Base-by-base conservation (phyloP, 139 green algal species). In the Chlamydomonas schloesseri region DNA sequence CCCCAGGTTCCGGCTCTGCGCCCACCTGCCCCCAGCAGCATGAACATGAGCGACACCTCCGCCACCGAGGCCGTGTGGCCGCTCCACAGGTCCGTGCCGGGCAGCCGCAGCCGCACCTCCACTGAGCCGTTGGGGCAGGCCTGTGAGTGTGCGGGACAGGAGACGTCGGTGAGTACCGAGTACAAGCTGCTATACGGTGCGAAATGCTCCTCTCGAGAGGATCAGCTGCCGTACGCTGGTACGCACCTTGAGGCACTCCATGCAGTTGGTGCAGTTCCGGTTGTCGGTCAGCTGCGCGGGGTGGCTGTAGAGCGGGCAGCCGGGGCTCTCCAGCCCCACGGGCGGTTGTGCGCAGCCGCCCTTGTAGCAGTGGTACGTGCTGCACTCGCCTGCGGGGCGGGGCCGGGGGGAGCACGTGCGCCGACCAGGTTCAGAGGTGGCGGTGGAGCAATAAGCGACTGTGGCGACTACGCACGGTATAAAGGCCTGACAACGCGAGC, bases 291-390 rank as follows among this genome's bases (percentile, higher is more conserved):
- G 90, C 87, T 95, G 91, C 2, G 92, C 95, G 0, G 95, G 95
- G 92, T 98, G 95, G 29, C 87, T 92, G 83, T 95, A 93, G 2
- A 98, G 65, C 0, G 95, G 95, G 89, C 95, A 98, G 73, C 95
- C 95, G 15, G 60, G 9, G 33, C 60, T 90, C 31, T 86, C 88
- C 53, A 88, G 84, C 6, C 90, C 90, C 31, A 89, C 71, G 28
- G 84, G 86, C 3, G 89, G 84, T 71, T 85, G 36, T 21, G 81
- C 84, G 65, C 58, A 75, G 36, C 90, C 88, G 47, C 95, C 95
- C 88, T 96, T 79, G 78, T 93, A 96, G 88, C 94, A 97, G 77
- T 84, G 71, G 76, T 96, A 97, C 4, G 93, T 96, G 69, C 29
- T 87, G 85, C 94, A 97, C n/a, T 91, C 91, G 65, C 87, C 93